phyloP scores from a whole-genome alignment of 805 yeast species.

The Pichia thaimueangensis region DNA sequence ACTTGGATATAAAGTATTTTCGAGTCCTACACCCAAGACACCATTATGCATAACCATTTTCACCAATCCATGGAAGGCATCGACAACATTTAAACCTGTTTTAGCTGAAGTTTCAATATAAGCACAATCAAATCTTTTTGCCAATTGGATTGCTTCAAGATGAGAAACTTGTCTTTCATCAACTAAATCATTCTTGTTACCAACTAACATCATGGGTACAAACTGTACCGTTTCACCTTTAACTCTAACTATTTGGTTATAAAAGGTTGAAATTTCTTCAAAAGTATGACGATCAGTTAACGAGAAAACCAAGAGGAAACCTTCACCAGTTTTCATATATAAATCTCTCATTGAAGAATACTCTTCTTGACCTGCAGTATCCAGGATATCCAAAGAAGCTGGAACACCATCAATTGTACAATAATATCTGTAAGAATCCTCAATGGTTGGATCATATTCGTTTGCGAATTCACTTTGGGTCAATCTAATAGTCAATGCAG shows the following conservation, averaged over 20 bases:
- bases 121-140: slow-evolving; percentile 58
- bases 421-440: slow-evolving; percentile 84
- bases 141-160: slow-evolving; percentile 56
- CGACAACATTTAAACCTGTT: slow-evolving; percentile 70
- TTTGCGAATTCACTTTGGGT: slow-evolving; percentile 94
- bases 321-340: slow-evolving; percentile 95
- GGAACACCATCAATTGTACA: slow-evolving; percentile 76
- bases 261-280: slow-evolving; percentile 76
- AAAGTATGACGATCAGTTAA: slow-evolving; percentile 81
- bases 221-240: slow-evolving; percentile 45
- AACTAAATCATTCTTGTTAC: slow-evolving; percentile 64
- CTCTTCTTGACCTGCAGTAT: slow-evolving; percentile 98
- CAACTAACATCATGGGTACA: slow-evolving; percentile 74
- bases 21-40: slow-evolving; percentile 22
- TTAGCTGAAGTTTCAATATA: slow-evolving; percentile 94
- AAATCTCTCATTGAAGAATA: slow-evolving; percentile 91
- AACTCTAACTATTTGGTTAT: slow-evolving; percentile 38
- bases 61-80: slow-evolving; percentile 32
- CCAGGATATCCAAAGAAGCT: slow-evolving; percentile 78
- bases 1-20: slow-evolving; percentile 25
- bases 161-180: slow-evolving; percentile 58
- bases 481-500: slow-evolving; percentile 90
- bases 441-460: slow-evolving; percentile 98
- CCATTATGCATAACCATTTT: slow-evolving; percentile 27
- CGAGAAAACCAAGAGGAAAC: slow-evolving; percentile 82